A percentile compares a stretch with the other conserved stretches of the same genome.
phyloP scores from a whole-genome alignment of 2,329 filamentous ascomycete genomes.

The Coniochaeta sp. region DNA sequence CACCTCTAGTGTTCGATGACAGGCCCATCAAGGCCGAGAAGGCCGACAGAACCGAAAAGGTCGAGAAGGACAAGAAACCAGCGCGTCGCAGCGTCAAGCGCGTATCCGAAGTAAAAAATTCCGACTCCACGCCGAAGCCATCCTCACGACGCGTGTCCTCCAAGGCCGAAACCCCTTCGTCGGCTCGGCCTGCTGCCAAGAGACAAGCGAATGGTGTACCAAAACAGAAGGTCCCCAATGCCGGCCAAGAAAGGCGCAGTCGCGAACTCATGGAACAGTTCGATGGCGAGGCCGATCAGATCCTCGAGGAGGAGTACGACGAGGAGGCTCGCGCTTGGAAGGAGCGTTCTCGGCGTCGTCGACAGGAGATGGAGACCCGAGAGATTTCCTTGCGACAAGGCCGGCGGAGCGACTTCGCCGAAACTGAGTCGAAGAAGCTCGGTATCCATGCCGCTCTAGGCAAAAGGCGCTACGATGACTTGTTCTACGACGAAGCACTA shows the following conservation, averaged over 20 bases:
- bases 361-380: slow-evolving; percentile 53
- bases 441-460: slow-evolving; percentile 62
- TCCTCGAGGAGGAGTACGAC: slow-evolving; percentile 35
- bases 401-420: slow-evolving; percentile 53
- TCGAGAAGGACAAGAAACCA: slow-evolving; percentile 28
- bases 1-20: slow-evolving; percentile 9
- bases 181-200: slow-evolving; percentile 41
- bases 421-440: slow-evolving; percentile 53
- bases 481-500: slow-evolving; percentile 73
- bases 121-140: slow-evolving; percentile 38
- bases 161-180: slow-evolving; percentile 37
- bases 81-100: slow-evolving; percentile 37
- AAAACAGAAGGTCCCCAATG: slow-evolving; percentile 41
- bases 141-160: slow-evolving; percentile 41
- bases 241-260: slow-evolving; percentile 62
- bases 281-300: slow-evolving; percentile 32
- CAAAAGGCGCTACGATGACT: slow-evolving; percentile 66
- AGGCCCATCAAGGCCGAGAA: slow-evolving; percentile 25
- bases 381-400: slow-evolving; percentile 61
- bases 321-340: slow-evolving; percentile 40
- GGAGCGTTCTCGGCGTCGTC: slow-evolving; percentile 59
- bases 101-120: slow-evolving; percentile 42
- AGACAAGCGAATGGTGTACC: slow-evolving; percentile 52
- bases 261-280: slow-evolving; percentile 51
- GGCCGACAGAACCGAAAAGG: slow-evolving; percentile 11